phyloP scores from a whole-genome alignment of 2,329 filamentous ascomycete genomes.

The Talaromyces sp. region DNA sequence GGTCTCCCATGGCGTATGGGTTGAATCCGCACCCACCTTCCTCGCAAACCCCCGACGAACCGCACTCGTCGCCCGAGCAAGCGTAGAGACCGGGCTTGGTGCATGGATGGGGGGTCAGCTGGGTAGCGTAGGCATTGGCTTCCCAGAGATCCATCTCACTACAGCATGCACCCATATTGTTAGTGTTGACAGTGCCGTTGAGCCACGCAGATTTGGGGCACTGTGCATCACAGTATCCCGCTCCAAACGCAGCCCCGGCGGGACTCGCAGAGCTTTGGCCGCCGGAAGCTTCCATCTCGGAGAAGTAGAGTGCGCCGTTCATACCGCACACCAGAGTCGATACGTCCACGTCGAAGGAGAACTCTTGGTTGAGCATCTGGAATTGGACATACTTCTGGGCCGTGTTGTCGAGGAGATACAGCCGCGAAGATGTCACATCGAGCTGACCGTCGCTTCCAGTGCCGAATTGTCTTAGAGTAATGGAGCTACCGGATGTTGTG shows the following conservation, averaged over 20 bases:
- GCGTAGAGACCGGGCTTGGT: conserved; percentile 43
- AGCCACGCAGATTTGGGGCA: conserved; percentile 52
- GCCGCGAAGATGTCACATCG: conserved; percentile 44
- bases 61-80: conserved; percentile 50
- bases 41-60: conserved; percentile 59
- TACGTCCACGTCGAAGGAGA: conserved; percentile 68
- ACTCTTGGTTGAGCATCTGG: conserved; percentile 61
- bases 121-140: conserved; percentile 60
- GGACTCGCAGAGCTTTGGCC: conserved; percentile 46
- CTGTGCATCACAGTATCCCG: conserved; percentile 60
- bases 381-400: conserved; percentile 61
- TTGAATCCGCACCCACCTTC: conserved; percentile 68
- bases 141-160: conserved; percentile 68
- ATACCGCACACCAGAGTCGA: conserved; percentile 63
- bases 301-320: conserved; percentile 66
- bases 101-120: conserved; percentile 63
- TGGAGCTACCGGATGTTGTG: conserved; percentile 42
- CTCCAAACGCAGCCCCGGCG: conserved; percentile 56
- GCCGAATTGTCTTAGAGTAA: conserved; percentile 46
- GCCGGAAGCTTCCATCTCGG: conserved; percentile 50
- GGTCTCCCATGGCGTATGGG: conserved; percentile 60
- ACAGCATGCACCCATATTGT: conserved; percentile 58
- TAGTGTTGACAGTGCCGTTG: conserved; percentile 50
- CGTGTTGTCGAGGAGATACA: conserved; percentile 60
- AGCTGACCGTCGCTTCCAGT: conserved; percentile 27